Evolutionary conservation across 805 yeast species (phyloP).

Genomic region (Scheffersomyces amazonensis): DNA sequence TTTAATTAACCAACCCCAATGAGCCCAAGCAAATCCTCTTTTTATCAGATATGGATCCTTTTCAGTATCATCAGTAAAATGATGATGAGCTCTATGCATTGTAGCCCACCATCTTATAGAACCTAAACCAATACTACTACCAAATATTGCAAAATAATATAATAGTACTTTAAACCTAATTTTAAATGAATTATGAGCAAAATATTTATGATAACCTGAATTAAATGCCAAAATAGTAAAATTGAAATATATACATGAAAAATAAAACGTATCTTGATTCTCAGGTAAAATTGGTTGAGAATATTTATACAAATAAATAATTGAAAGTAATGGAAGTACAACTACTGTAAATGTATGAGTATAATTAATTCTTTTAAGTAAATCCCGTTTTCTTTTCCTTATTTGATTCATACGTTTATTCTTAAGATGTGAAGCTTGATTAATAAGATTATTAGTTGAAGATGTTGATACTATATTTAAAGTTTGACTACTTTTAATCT

Average conservation of each 20-base stretch:
- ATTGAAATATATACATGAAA: conserved; percentile 30
- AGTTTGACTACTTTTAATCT: conserved; percentile 7
- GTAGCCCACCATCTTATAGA: conserved; percentile 77
- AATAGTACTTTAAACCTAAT: conserved; percentile 34
- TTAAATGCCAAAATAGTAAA: conserved; percentile 39
- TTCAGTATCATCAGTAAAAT: conserved; percentile 79
- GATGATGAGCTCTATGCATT: conserved; percentile 86
- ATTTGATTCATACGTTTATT: conserved; percentile 32
- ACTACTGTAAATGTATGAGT: conserved; percentile 28
- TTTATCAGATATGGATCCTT: conserved; percentile 84
- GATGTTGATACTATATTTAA: conserved; percentile 1
- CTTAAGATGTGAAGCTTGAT: conserved; percentile 23
- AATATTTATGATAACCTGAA: conserved; percentile 41
- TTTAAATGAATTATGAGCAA: conserved; percentile 37
- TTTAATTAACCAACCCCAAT: conserved; percentile 83
- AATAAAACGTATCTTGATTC: conserved; percentile 22
- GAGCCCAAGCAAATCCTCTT: conserved; percentile 78
- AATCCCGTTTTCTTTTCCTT: conserved; percentile 32
- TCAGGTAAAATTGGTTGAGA: conserved; percentile 22
- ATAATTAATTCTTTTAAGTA: conserved; percentile 36
- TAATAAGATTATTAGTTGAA: conserved; percentile 10
- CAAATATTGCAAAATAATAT: conserved; percentile 53
- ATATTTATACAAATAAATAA: conserved; percentile 21
- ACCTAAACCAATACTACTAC: conserved; percentile 75
- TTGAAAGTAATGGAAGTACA: conserved; percentile 29